Conservation (phyloP, 208 protist species). For the Trypanosoma mega region DNA sequence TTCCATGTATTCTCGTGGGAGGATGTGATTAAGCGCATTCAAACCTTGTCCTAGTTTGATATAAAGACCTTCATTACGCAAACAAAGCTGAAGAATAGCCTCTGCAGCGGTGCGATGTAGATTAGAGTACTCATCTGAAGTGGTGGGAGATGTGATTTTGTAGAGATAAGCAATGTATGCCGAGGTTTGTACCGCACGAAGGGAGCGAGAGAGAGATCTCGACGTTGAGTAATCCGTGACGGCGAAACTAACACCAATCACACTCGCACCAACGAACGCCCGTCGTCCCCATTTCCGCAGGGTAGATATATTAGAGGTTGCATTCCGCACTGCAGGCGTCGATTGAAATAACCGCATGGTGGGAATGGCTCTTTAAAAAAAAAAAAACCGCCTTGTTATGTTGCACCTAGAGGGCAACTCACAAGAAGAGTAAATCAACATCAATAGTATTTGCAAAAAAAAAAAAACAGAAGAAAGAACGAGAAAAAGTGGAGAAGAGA, state of each 20-base stretch:
- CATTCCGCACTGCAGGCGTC: too few species aligned
- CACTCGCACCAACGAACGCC: conserved; percentile 25
- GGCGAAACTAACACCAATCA: conserved; percentile 23
- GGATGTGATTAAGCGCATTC: conserved; percentile 86
- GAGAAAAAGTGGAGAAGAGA: too few species aligned
- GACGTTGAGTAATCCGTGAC: conserved; percentile 49
- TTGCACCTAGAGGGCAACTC: too few species aligned
- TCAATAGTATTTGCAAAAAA: too few species aligned
- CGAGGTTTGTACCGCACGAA: conserved; percentile 45
- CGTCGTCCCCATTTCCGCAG: conserved; percentile 31
- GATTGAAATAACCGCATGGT: too few species aligned
- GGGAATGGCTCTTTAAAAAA: too few species aligned
- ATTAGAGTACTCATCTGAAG: conserved; percentile 47
- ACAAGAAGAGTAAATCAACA: too few species aligned
- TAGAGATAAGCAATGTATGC: conserved; percentile 49
- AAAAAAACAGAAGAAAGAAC: too few species aligned
- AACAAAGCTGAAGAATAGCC: conserved; percentile 53
- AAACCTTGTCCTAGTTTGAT: conserved; percentile 87
- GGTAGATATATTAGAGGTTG: too few species aligned
- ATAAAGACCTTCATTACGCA: conserved; percentile 87
- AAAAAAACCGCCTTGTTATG: too few species aligned
- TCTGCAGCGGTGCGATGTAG: conserved; percentile 51
- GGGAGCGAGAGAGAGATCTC: conserved; percentile 62
- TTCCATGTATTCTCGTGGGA: conserved; percentile 82
- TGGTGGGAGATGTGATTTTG: conserved; percentile 60